phyloP scores from a whole-genome alignment of 345 rosid species.

The Heritiera littoralis region DNA sequence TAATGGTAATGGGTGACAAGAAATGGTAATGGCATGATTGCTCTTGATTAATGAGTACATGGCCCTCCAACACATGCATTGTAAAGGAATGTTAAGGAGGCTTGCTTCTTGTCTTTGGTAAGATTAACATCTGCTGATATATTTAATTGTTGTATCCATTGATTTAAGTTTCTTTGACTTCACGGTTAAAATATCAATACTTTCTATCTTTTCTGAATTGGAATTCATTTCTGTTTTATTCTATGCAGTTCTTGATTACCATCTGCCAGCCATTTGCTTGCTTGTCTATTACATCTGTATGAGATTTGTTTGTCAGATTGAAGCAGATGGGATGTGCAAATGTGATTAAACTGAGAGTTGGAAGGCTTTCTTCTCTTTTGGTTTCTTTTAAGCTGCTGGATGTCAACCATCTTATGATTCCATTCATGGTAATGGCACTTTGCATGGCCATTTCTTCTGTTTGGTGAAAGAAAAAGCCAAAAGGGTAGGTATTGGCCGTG shows the following conservation, averaged over 20 bases:
- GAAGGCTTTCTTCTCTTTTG: not conserved
- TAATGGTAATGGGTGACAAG: slow-evolving; percentile 1
- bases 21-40: slow-evolving; percentile 14
- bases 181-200: not conserved
- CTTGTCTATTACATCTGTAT: not conserved
- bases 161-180: not conserved
- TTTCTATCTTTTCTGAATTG: not conserved
- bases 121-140: not conserved
- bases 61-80: slow-evolving; percentile 20
- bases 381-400: too few relatives aligned
- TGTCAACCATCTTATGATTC: too few relatives aligned
- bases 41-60: slow-evolving; percentile 5
- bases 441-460: not conserved
- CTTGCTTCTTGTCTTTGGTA: slow-evolving; percentile 4
- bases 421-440: too few relatives aligned
- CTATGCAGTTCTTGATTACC: not conserved
- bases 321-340: not conserved
- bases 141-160: not conserved
- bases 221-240: not conserved
- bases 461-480: not conserved
- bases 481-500: not conserved
- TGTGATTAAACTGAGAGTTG: not conserved
- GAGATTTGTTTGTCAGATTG: not conserved
- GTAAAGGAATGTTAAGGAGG: slow-evolving; percentile 13
- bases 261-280: not conserved